Base-by-base conservation (phyloP, 1,139 yeast genomes). In the Pichia sp. region DNA sequence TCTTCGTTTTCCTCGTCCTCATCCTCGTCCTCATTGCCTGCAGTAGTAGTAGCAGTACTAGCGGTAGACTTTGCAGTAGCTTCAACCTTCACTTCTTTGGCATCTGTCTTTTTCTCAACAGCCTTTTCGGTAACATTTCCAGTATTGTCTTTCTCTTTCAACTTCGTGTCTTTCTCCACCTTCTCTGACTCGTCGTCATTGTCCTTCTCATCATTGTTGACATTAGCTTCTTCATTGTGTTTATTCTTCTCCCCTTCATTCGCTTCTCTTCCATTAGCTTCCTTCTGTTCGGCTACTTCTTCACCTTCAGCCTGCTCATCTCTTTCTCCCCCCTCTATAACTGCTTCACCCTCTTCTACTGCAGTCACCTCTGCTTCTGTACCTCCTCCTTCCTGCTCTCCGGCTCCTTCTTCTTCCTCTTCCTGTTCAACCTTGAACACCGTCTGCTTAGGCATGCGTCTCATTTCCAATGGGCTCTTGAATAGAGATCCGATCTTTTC, bases 401-500 rank as follows among this genome's bases (percentile, higher is more conserved):
- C 49, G 8, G 29, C 53, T 9, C 34, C 55, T 5, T 42, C 49
- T 8, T 16, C 51, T 16, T 16, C 50, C 17, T 30, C 45, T 6
- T 36, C 40, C 42, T 73, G 78, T 38, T 76, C 79, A 17, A 54
- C 54, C 40, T 69, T 66, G 61, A 84, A 84, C 3, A 88, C 78
- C 31, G 85, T 76, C 56, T 79, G 83, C 41, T 69, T 69, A 3
- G 97, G 97, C 58, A 87, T 83, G 50, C 95, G 75, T 65, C 85
- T 81, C 87, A 87, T 87, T 64, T 84, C 76, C 59, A 84, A 82
- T 36, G 74, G 75, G 17, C 85, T 77, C 56, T 74, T 76, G 71
- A 93, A 93, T 54, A 92, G 78, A 34, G 89, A 88, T 1, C 98
- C 98, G 61, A 95, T 89, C 68, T 85, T 89, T 29, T 80, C 81